Conservation (phyloP, 2,329 filamentous ascomycete species). For the Nothophoma quercina region DNA sequence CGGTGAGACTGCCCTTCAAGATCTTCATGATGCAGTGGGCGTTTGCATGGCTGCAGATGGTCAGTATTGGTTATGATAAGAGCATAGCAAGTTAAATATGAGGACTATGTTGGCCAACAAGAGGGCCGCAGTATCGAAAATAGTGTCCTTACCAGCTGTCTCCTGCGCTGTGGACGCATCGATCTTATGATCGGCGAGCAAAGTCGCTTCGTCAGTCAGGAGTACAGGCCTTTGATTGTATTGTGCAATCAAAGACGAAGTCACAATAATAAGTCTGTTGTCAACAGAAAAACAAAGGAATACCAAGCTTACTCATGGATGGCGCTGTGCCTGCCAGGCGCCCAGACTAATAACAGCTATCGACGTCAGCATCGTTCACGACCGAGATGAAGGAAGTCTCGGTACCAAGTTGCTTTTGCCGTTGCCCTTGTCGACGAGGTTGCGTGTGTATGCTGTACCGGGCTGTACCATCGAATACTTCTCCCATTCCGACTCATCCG, state of each 20-base stretch:
- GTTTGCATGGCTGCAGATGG: slow-evolving; percentile 59
- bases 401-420: slow-evolving; percentile 76
- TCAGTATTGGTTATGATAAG: slow-evolving; percentile 5
- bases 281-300: slow-evolving; percentile 23
- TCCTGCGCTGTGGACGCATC: slow-evolving; percentile 39
- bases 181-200: slow-evolving; percentile 38
- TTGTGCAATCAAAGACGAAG: neutral
- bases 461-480: slow-evolving; percentile 77
- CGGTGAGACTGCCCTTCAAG: slow-evolving; percentile 77
- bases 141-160: slow-evolving; percentile 35
- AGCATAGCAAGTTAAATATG: neutral
- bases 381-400: neutral
- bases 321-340: slow-evolving; percentile 79
- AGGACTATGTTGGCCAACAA: neutral
- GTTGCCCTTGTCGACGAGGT: slow-evolving; percentile 89
- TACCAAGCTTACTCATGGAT: slow-evolving; percentile 72
- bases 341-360: slow-evolving; percentile 88
- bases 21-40: slow-evolving; percentile 94
- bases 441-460: slow-evolving; percentile 79
- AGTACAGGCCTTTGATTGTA: slow-evolving; percentile 22
- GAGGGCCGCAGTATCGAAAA: slow-evolving; percentile 13
- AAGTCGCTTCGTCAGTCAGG: slow-evolving; percentile 40
- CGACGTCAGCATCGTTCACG: slow-evolving; percentile 12
- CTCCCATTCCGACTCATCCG: slow-evolving; percentile 73
- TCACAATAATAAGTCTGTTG: slow-evolving; percentile 50